Percentiles rank a stretch among this genome's conserved stretches.
Evolutionary conservation across 495 filamentous ascomycete species (phyloP).

Genomic region (Lasiosphaeria hispida): DNA sequence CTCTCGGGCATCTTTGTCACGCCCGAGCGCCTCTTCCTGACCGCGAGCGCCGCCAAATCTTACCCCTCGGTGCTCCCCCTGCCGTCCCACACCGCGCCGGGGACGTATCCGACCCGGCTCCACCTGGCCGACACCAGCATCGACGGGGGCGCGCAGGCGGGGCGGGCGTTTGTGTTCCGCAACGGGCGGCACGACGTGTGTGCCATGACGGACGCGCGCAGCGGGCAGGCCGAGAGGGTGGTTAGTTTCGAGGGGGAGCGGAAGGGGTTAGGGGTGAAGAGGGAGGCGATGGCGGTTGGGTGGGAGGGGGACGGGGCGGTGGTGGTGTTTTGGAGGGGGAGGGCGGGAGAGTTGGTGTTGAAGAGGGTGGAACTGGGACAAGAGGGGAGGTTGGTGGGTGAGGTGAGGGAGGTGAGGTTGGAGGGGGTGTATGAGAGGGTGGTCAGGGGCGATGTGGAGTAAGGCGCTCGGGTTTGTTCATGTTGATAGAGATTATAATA

Average conservation of each 20-base stretch:
- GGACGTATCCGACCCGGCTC: not conserved
- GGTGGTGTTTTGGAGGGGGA: conserved; percentile 1
- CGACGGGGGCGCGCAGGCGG: conserved; percentile 2
- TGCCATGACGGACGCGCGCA: not conserved
- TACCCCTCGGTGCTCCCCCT: not conserved
- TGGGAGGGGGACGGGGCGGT: not conserved
- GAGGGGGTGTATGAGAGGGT: not conserved
- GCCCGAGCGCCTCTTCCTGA: not conserved
- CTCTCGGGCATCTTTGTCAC: conserved; percentile 4
- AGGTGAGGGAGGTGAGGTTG: not conserved
- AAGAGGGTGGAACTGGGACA: conserved; percentile 3
- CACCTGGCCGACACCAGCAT: not conserved
- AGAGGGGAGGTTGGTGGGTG: too few relatives aligned
- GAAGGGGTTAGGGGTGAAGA: not conserved
- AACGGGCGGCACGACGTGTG: conserved; percentile 1
- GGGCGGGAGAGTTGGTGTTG: conserved; percentile 5
- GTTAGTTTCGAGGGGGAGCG: conserved; percentile 1
- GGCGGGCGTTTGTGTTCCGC: conserved; percentile 1
- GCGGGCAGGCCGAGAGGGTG: not conserved
- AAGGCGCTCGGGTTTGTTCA: too few relatives aligned
- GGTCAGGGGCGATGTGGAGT: not conserved
- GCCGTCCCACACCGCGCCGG: not conserved
- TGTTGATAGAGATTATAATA: too few relatives aligned
- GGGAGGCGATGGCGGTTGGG: conserved; percentile 4
- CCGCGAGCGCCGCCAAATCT: not conserved